Percentiles rank a stretch among this genome's conserved stretches.
Conservation (phyloP, 768 basidiomycete species). For the Myochromella boudieri region DNA sequence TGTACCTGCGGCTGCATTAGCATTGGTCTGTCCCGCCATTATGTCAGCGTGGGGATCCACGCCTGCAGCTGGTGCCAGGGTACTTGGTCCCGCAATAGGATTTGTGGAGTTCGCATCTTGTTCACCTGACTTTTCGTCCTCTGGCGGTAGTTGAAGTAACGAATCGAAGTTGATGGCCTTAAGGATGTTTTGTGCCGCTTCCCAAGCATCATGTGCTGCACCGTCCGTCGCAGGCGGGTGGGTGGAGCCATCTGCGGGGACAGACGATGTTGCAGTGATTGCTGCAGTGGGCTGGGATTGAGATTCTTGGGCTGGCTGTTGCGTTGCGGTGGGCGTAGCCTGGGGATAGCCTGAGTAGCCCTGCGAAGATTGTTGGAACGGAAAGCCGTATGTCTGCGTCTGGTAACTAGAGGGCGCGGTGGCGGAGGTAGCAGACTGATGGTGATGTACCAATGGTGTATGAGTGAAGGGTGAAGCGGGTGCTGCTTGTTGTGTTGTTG, state of each 20-base stretch:
- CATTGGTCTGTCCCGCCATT: background rate
- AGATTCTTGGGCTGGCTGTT: constrained; percentile 21
- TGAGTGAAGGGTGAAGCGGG: constrained; percentile 61
- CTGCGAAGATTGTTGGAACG: constrained; percentile 11
- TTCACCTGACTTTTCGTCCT: constrained; percentile 24
- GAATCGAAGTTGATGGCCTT: constrained; percentile 74
- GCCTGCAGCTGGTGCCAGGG: background rate
- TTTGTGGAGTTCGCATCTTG: background rate
- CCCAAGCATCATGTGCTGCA: constrained; percentile 64
- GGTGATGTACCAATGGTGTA: constrained; percentile 44
- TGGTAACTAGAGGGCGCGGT: constrained; percentile 11
- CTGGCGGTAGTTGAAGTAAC: constrained; percentile 42
- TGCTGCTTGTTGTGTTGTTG: constrained; percentile 25
- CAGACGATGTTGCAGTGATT: constrained; percentile 12
- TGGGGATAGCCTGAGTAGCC: constrained; percentile 21
- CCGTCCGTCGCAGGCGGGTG: constrained; percentile 22
- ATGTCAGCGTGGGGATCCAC: background rate
- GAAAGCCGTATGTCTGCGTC: constrained; percentile 10
- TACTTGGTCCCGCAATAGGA: constrained; percentile 1
- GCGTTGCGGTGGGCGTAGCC: constrained; percentile 25
- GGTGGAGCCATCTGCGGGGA: background rate
- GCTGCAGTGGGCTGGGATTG: constrained; percentile 11
- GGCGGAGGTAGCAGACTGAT: constrained; percentile 25
- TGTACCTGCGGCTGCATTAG: background rate
- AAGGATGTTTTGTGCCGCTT: constrained; percentile 76